Evolutionary conservation across 352 stramenopile genomes (phyloP).

Genomic region (Plasmopara muralis): DNA sequence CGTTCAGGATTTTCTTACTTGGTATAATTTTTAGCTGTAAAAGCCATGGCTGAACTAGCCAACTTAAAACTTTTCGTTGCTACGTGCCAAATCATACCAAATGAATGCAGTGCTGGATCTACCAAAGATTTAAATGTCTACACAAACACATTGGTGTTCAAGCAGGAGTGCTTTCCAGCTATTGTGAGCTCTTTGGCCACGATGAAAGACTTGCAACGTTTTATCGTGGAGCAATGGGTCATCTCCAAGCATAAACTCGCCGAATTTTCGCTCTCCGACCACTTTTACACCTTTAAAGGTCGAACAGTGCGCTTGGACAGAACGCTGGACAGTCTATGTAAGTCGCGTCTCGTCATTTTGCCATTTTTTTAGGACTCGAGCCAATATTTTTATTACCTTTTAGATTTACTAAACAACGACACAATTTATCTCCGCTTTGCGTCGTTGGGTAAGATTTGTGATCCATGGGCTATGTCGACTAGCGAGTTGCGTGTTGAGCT

Average conservation of each 20-base stretch:
- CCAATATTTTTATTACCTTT: not conserved
- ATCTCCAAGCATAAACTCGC: slow-evolving; percentile 55
- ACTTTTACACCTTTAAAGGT: slow-evolving; percentile 74
- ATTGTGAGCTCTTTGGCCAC: slow-evolving; percentile 34
- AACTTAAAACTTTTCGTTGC: slow-evolving; percentile 53
- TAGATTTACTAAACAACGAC: slow-evolving; percentile 64
- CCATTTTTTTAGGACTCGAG: not conserved
- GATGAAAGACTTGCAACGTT: slow-evolving; percentile 44
- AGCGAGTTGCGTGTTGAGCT: slow-evolving; percentile 62
- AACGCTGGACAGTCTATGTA: slow-evolving; percentile 59
- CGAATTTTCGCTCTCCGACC: slow-evolving; percentile 33
- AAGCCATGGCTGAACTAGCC: slow-evolving; percentile 5
- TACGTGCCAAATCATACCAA: slow-evolving; percentile 39
- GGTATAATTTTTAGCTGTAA: not conserved
- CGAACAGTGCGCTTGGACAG: slow-evolving; percentile 54
- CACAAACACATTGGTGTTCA: slow-evolving; percentile 28
- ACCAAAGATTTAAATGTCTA: slow-evolving; percentile 8
- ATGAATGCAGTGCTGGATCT: slow-evolving; percentile 2
- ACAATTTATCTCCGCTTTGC: slow-evolving; percentile 66
- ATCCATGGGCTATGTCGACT: slow-evolving; percentile 72
- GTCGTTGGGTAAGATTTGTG: slow-evolving; percentile 54
- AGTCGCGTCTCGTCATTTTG: slow-evolving; percentile 7
- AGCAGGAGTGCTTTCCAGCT: slow-evolving; percentile 49
- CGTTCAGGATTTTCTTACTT: no score
- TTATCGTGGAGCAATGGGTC: slow-evolving; percentile 52